Conservation (phyloP, 176 grass and related monocot species). For the Panicum miliaceum region DNA sequence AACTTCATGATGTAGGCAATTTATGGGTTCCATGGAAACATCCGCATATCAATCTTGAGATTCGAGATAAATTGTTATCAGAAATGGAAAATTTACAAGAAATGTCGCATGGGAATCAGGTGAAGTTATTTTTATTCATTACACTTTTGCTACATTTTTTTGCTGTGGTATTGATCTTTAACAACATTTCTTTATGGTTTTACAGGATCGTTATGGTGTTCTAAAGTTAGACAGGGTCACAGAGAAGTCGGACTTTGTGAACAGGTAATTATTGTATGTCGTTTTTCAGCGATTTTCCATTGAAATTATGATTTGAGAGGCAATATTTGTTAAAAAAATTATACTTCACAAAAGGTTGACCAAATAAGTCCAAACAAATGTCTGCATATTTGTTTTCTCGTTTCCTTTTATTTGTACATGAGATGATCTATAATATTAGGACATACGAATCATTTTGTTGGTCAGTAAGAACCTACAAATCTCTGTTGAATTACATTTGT, state of each 20-base stretch:
- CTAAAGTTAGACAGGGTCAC: slow-evolving; percentile 68
- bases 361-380: not conserved
- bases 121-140: slow-evolving; percentile 40
- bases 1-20: slow-evolving; percentile 76
- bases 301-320: not conserved
- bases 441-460: not conserved
- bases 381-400: slow-evolving; percentile 14
- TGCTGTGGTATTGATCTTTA: slow-evolving; percentile 19
- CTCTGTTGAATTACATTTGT: slow-evolving; percentile 8
- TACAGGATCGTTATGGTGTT: slow-evolving; percentile 79
- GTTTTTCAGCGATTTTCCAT: not conserved
- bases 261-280: slow-evolving; percentile 66
- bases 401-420: not conserved
- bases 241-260: slow-evolving; percentile 85
- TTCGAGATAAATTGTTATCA: slow-evolving; percentile 62
- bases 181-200: slow-evolving; percentile 33
- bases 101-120: slow-evolving; percentile 64
- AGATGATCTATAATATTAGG: not conserved
- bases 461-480: not conserved
- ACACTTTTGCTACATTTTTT: slow-evolving; percentile 5
- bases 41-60: slow-evolving; percentile 61
- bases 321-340: slow-evolving; percentile 1
- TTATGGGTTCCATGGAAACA: slow-evolving; percentile 86
- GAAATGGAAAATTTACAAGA: slow-evolving; percentile 65
- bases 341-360: not conserved